These are phyloP conservation scores for Rachicladosporium sp. DNA, from an alignment of 2,329 filamentous ascomycete species.

Conservation along the genomic window DNA sequence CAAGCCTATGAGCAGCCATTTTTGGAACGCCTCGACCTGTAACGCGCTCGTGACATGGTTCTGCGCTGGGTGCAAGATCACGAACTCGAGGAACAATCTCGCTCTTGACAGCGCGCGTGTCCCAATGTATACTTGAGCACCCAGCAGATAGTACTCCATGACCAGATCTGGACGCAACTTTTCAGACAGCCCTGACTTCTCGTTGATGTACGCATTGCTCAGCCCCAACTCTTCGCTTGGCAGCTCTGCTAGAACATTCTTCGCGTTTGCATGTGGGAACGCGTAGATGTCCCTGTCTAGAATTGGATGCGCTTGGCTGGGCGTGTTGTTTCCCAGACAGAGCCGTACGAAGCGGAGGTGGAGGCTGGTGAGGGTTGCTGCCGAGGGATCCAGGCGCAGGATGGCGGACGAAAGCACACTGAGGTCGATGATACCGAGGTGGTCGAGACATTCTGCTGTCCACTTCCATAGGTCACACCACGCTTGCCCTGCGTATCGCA, in stretches of 20 bases:
- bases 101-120: conserved; percentile 31
- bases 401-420: conserved; percentile 40
- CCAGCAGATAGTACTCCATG: conserved; percentile 41
- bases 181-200: conserved; percentile 44
- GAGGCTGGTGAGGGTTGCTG: conserved; percentile 51
- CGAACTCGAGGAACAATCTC: conserved; percentile 34
- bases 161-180: conserved; percentile 42
- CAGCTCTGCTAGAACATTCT: conserved; percentile 27
- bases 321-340: conserved; percentile 42
- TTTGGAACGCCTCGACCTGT: conserved; percentile 84
- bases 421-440: conserved; percentile 14
- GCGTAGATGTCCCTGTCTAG: conserved; percentile 55
- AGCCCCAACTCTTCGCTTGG: conserved; percentile 29
- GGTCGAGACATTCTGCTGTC: conserved; percentile 5
- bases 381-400: conserved; percentile 53
- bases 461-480: conserved; percentile 34
- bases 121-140: conserved; percentile 36
- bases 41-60: conserved; percentile 53
- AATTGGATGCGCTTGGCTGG: conserved; percentile 45
- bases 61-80: conserved; percentile 54
- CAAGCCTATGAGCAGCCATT: conserved; percentile 70
- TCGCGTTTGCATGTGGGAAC: conserved; percentile 37
- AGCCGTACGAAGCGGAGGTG: conserved; percentile 48
- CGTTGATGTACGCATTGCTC: conserved; percentile 48
- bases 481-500: conserved; percentile 40